Percentiles rank a stretch among this genome's conserved stretches.
phyloP scores from a whole-genome alignment of 495 filamentous ascomycete genomes.

The Cercophora samala region DNA sequence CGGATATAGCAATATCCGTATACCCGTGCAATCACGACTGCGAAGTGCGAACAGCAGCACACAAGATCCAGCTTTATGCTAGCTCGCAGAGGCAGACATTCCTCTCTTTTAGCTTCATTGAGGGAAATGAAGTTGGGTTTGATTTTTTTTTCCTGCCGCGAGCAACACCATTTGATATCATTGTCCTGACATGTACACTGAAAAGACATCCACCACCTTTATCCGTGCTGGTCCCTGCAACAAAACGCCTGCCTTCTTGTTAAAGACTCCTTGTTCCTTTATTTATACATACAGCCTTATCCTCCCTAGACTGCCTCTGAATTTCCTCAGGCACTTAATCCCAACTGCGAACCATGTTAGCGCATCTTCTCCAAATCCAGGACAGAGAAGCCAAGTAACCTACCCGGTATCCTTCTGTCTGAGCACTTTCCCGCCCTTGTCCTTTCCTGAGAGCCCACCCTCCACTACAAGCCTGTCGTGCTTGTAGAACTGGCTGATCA shows the following conservation, averaged over 20 bases:
- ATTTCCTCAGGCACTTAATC: not conserved
- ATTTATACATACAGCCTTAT: not conserved
- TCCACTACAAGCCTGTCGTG: conserved; percentile 90
- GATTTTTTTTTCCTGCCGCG: not conserved
- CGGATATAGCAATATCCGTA: not conserved
- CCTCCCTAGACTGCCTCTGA: not conserved
- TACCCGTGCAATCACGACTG: not conserved
- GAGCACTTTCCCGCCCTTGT: conserved; percentile 61
- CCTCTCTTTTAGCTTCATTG: not conserved
- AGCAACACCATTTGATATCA: not conserved
- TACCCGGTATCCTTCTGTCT: conserved; percentile 37
- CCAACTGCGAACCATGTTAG: not conserved
- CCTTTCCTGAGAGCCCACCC: conserved; percentile 76
- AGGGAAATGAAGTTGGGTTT: not conserved
- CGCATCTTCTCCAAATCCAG: not conserved
- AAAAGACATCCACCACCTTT: not conserved
- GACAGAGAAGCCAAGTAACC: conserved; percentile 4
- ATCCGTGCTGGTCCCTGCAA: not conserved
- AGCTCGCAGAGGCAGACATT: not conserved
- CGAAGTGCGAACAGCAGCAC: not conserved
- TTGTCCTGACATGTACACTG: not conserved
- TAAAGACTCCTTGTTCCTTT: not conserved
- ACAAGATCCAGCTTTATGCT: not conserved
- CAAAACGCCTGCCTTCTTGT: not conserved
- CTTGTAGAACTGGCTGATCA: conserved; percentile 93